Percentiles rank a stretch among this genome's conserved stretches.
Evolutionary conservation across 169 alveolate genomes (phyloP).

Genomic region (Eimeria praecox): DNA sequence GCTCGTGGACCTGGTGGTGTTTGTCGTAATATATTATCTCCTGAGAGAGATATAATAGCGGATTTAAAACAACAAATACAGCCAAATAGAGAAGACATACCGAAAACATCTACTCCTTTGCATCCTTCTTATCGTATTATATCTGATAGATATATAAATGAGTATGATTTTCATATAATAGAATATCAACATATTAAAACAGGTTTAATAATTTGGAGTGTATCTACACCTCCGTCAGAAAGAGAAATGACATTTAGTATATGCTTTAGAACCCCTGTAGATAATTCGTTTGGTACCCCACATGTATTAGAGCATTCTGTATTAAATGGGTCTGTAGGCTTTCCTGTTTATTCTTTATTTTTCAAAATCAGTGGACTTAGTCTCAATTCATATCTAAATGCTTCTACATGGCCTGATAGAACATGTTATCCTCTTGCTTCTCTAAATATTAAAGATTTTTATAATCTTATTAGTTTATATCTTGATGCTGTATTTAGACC

Average conservation of each 20-base stretch:
- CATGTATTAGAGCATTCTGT: conserved; percentile 94
- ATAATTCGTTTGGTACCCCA: conserved; percentile 84
- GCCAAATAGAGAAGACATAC: no score
- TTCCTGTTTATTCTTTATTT: conserved; percentile 90
- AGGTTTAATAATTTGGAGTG: conserved; percentile 38
- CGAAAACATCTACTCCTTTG: no score
- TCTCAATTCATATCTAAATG: conserved; percentile 91
- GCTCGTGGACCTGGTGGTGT: no score
- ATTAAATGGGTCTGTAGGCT: conserved; percentile 90
- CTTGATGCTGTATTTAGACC: conserved; percentile 91
- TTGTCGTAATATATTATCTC: no score
- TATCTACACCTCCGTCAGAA: background rate
- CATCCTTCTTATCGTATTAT: no score
- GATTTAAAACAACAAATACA: no score
- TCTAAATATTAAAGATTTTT: conserved; percentile 87
- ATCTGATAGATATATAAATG: background rate
- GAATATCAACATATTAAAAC: conserved; percentile 59
- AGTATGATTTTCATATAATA: background rate
- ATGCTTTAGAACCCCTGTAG: conserved; percentile 72
- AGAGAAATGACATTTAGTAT: conserved; percentile 70
- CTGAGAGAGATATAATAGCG: no score
- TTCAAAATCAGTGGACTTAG: conserved; percentile 89
- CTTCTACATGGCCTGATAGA: conserved; percentile 92
- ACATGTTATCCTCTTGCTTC: conserved; percentile 93
- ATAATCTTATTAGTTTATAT: conserved; percentile 88